phyloP scores from a whole-genome alignment of 2,329 filamentous ascomycete species.

The Blastomyces emzantsi region DNA sequence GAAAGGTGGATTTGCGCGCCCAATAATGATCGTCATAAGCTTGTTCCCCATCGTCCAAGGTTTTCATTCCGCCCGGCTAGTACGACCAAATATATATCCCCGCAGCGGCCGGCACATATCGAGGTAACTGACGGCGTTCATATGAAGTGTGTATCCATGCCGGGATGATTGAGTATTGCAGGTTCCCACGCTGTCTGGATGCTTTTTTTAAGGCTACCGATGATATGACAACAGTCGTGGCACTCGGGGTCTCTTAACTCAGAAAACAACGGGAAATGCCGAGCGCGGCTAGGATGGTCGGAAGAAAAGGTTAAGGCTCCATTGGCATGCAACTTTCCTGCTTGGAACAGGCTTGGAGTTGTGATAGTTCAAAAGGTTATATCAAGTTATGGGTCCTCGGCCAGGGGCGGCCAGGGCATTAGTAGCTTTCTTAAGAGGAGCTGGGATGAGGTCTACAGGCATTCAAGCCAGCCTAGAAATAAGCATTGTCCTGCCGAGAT shows the following conservation, averaged over 20 bases:
- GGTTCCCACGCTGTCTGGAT: background rate
- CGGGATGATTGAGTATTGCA: background rate
- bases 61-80: background rate
- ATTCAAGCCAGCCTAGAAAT: background rate
- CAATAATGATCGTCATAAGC: background rate
- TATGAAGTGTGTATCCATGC: background rate
- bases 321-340: background rate
- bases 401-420: background rate
- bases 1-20: background rate
- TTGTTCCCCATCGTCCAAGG: background rate
- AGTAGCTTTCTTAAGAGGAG: background rate
- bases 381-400: background rate
- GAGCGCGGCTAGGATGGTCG: background rate
- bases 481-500: constrained; percentile 1
- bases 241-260: background rate
- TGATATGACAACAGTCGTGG: background rate
- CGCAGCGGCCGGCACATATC: background rate
- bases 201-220: background rate
- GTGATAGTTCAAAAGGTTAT: background rate
- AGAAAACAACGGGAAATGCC: background rate
- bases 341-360: background rate
- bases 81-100: background rate
- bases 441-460: background rate
- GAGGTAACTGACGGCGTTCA: background rate
- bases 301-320: background rate